These are phyloP conservation scores for Picochlorum sp. DNA, from an alignment of 139 green algal genomes.

Conservation along the genomic window DNA sequence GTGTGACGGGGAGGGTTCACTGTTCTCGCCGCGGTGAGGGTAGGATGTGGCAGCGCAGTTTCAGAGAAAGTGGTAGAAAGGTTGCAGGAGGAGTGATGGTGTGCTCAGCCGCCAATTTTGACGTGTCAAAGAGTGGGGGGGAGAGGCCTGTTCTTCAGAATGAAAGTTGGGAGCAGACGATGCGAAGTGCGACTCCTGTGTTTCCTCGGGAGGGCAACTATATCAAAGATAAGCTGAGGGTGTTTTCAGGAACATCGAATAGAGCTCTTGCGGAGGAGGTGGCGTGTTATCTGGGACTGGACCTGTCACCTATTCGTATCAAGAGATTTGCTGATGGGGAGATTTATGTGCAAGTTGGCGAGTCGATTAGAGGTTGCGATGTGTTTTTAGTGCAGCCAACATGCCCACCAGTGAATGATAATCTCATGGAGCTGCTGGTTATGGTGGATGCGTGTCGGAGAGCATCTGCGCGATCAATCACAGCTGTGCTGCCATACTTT, in stretches of 20 bases:
- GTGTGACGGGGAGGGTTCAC: no score
- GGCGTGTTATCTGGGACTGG: constrained; percentile 90
- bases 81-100: no score
- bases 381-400: constrained; percentile 98
- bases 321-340: constrained; percentile 99
- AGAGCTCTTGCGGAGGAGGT: constrained; percentile 77
- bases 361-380: constrained; percentile 96
- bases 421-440: constrained; percentile 97
- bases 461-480: constrained; percentile 91
- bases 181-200: constrained; percentile 20
- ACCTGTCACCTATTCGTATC: constrained; percentile 87
- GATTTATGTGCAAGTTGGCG: constrained; percentile 91
- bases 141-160: neutral
- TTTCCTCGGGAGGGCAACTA: constrained; percentile 2
- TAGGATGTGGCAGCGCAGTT: no score
- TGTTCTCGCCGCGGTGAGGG: no score
- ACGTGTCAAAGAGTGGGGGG: no score
- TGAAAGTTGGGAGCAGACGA: neutral
- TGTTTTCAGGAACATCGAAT: constrained; percentile 80
- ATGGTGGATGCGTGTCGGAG: constrained; percentile 93
- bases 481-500: constrained; percentile 85
- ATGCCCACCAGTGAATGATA: constrained; percentile 91
- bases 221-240: constrained; percentile 44
- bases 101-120: no score
- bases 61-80: no score